Conservation (phyloP, 805 yeast species). For the Sungouiella blattae region DNA sequence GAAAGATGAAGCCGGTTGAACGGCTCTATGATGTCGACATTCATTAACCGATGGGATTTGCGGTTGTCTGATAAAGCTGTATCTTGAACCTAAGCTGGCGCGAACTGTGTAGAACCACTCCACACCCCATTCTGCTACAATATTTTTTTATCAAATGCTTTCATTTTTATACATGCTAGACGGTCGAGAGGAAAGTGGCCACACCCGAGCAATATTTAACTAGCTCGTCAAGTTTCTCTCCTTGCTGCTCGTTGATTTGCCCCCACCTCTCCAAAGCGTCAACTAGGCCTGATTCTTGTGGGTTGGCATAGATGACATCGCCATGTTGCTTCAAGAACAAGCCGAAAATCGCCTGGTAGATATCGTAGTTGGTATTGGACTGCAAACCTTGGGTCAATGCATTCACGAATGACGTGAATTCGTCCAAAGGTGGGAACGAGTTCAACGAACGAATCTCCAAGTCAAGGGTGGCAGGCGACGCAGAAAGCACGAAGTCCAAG, state of each 20-base stretch:
- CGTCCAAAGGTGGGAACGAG: slow-evolving; percentile 61
- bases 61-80: too few relatives aligned
- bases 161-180: slow-evolving; percentile 15
- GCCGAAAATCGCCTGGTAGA: slow-evolving; percentile 76
- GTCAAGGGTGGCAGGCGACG: slow-evolving; percentile 79
- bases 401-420: slow-evolving; percentile 60
- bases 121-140: too few relatives aligned
- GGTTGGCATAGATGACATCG: slow-evolving; percentile 56
- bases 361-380: slow-evolving; percentile 62
- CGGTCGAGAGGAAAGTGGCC: slow-evolving; percentile 52
- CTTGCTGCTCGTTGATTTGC: slow-evolving; percentile 34
- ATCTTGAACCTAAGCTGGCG: too few relatives aligned
- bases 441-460: slow-evolving; percentile 81
- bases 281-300: slow-evolving; percentile 35
- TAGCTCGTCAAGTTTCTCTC: slow-evolving; percentile 57
- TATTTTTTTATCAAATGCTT: too few relatives aligned
- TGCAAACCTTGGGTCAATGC: slow-evolving; percentile 62
- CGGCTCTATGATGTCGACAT: slow-evolving; percentile 38
- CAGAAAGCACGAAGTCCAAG: slow-evolving; percentile 48
- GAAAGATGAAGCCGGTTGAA: slow-evolving; percentile 31
- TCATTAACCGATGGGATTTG: slow-evolving; percentile 24
- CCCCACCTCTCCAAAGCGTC: slow-evolving; percentile 51
- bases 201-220: slow-evolving; percentile 83
- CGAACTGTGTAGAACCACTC: too few relatives aligned
- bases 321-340: slow-evolving; percentile 77